Base-by-base conservation (phyloP, 2,329 filamentous ascomycete species). In the Monosporascus sp. region DNA sequence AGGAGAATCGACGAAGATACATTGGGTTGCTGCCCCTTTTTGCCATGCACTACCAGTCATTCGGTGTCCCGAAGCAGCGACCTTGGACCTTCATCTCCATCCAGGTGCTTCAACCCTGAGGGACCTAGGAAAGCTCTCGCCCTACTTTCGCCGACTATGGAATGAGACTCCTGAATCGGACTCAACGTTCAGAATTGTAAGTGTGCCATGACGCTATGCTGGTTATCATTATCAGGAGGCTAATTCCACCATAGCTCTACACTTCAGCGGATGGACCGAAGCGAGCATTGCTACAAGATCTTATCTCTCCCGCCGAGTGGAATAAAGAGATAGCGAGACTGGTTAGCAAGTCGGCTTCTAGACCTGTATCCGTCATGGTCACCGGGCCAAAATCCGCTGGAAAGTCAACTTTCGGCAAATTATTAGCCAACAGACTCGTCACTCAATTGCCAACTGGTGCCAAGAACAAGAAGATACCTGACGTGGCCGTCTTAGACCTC, bases 341-440 rank as follows among this genome's bases (percentile, higher is more conserved):
- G 11, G 68, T 70, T 45, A 70, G 62, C 37, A 61, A 60, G 11
- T 73, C 68, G 48, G 70, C 67, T 40, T 66, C 63, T 16, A 67
- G 63, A 7, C 65, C 69, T 46, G 68, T 68, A 2, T 72, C 74
- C 2, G 73, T 82, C 7, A 73, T 91, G 56, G 72, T 90, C 3
- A 85, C 85, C 49, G 88, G 88, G 0, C 81, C 86, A 0, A 88
- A 90, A 58, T 84, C 81, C 1, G 83, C 87, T 3, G 88, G 88
- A 2, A 92, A 92, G 64, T 91, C 88, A 1, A 91, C 87, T 0
- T 88, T 91, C 65, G 80, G 81, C 14, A 82, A 80, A 48, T 68
- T 90, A 5, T 72, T 92, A 2, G 71, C 78, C 8, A 92, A 92
- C 63, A 79, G 82, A 11, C 71, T 89, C 8, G 68, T 89, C n/a